Evolutionary conservation across 2,329 filamentous ascomycete genomes (phyloP).

Genomic region (Biscogniauxia marginata): DNA sequence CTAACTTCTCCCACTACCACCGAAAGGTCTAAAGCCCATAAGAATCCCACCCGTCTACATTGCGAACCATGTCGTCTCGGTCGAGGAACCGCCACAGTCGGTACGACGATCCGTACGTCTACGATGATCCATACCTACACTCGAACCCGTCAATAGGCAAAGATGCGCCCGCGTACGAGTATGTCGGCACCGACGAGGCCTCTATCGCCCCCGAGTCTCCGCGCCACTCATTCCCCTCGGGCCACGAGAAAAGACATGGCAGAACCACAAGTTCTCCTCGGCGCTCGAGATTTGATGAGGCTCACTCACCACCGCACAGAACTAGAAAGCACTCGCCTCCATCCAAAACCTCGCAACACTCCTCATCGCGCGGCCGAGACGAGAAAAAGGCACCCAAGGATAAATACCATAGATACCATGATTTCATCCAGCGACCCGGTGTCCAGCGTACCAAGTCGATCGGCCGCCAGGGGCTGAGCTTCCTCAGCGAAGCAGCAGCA

Average conservation of each 20-base stretch:
- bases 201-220: slow-evolving; percentile 12
- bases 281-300: slow-evolving; percentile 15
- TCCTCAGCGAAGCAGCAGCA: slow-evolving; percentile 29
- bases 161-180: slow-evolving; percentile 24
- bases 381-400: slow-evolving; percentile 4
- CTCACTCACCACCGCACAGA: slow-evolving; percentile 15
- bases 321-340: slow-evolving; percentile 13
- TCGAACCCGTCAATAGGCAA: slow-evolving; percentile 18
- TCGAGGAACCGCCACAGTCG: slow-evolving; percentile 23
- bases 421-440: slow-evolving; percentile 23
- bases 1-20: not conserved
- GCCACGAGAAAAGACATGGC: slow-evolving; percentile 14
- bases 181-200: slow-evolving; percentile 30
- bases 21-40: not conserved
- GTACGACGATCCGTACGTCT: slow-evolving; percentile 30
- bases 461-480: slow-evolving; percentile 28
- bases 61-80: slow-evolving; percentile 24
- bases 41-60: slow-evolving; percentile 2
- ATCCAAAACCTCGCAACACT: not conserved
- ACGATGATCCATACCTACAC: slow-evolving; percentile 28
- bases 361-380: slow-evolving; percentile 5
- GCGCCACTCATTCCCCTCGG: slow-evolving; percentile 17
- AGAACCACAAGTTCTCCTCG: slow-evolving; percentile 28
- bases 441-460: slow-evolving; percentile 25
- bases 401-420: slow-evolving; percentile 19